Evolutionary conservation across 169 alveolate genomes (phyloP), one percentile per base, ranked within the genome.

Genomic region (Babesia ovis): DNA sequence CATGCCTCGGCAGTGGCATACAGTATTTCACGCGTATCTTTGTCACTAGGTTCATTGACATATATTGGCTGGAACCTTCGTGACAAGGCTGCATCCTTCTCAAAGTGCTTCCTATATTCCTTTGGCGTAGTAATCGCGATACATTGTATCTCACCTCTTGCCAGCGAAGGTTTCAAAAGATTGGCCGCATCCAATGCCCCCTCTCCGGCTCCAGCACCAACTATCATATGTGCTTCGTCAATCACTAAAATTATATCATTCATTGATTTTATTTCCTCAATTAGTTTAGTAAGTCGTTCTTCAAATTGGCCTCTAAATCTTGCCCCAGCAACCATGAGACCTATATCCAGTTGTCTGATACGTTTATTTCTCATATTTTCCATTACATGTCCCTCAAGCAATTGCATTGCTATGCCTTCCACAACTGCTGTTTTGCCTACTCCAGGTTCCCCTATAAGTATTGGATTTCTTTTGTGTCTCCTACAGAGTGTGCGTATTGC

Each of bases 131-230:
- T 89, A 9, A 89, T 82, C 8, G 91, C 93, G n/a, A 89, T 85
- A 62, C 93, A 89, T 32, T 89, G 93, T 61, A 89, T 59, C 82
- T 94, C 95, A 4, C 95, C 97, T 25, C 95, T 77, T 3, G 96
- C 90, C 42, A 94, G 90, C 3, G 95, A 90, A 2, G 96, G 96
- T 81, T 94, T 94, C 68, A 94, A 77, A 62, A 94, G 64, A 70
- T 94, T 92, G 27, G 96, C 95, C 14, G 97, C 97, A 61, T 94
- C 97, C 41, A 91, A 72, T 25, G 95, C 90, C 22, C 97, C 96
- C 31, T 92, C 97, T 5, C 94, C 93, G 39, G 85, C 85, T 11
- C 91, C 94, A 25, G 90, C 92, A 16, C 93, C 86, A 23, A 92
- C 84, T 60, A 94, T 80, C 76, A 90, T 83, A 74, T 94, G 97